Evolutionary conservation across 805 yeast genomes (phyloP).

Genomic region (Kuraishia floccosa): DNA sequence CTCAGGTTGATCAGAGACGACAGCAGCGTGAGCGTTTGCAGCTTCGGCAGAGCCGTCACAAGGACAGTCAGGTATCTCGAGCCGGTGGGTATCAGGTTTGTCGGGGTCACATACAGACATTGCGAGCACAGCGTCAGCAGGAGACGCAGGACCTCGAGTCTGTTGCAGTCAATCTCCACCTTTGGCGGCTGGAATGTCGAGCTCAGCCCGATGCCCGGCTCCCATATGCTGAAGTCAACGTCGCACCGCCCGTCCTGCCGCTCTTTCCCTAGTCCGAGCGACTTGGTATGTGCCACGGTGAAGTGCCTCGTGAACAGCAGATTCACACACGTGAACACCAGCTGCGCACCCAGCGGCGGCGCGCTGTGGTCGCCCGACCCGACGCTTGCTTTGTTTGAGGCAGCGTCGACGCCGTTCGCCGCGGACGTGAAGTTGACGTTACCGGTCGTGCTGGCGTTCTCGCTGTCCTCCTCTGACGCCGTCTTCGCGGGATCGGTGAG

Average conservation of each 20-base stretch:
- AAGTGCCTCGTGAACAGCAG: slow-evolving; percentile 49
- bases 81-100: slow-evolving; percentile 35
- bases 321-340: slow-evolving; percentile 26
- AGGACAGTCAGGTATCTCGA: slow-evolving; percentile 49
- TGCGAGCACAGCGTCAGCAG: slow-evolving; percentile 51
- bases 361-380: slow-evolving; percentile 5
- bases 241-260: slow-evolving; percentile 12
- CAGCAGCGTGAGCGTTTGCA: slow-evolving; percentile 36
- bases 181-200: slow-evolving; percentile 16
- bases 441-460: slow-evolving; percentile 9
- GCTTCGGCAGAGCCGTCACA: slow-evolving; percentile 36
- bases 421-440: slow-evolving; percentile 7
- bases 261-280: slow-evolving; percentile 3
- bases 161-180: slow-evolving; percentile 43
- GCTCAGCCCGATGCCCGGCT: slow-evolving; percentile 58
- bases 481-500: slow-evolving; percentile 9
- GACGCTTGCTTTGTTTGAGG: slow-evolving; percentile 7
- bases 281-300: slow-evolving; percentile 25
- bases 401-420: slow-evolving; percentile 6
- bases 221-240: slow-evolving; percentile 50
- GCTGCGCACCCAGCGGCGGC: slow-evolving; percentile 22
- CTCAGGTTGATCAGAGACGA: slow-evolving; percentile 62
- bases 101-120: slow-evolving; percentile 38
- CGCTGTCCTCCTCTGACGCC: slow-evolving; percentile 8
- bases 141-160: slow-evolving; percentile 57